Evolutionary conservation across 2,329 filamentous ascomycete genomes (phyloP).

Genomic region (Alternaria brassicae): DNA sequence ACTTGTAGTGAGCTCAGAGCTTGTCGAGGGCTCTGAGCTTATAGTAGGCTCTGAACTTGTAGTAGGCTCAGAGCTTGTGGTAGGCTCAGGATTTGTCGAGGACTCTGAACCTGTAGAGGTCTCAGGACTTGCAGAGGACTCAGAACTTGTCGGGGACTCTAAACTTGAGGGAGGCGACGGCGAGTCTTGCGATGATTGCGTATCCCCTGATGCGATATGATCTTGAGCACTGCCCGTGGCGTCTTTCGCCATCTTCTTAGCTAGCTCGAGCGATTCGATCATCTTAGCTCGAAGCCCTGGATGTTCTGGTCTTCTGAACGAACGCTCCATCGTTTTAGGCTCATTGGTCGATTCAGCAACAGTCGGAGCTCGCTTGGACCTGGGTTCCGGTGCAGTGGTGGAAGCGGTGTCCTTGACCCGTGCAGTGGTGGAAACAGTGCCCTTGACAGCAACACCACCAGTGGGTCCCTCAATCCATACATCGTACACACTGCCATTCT

Average conservation of each 20-base stretch:
- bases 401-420: too few species aligned
- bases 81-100: not conserved
- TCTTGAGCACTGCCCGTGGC: not conserved
- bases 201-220: not conserved
- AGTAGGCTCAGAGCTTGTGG: not conserved
- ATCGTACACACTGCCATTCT: constrained; percentile 38
- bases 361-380: not conserved
- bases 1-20: not conserved
- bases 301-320: not conserved
- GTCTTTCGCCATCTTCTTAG: not conserved
- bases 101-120: not conserved
- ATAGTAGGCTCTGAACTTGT: not conserved
- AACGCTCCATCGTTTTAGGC: not conserved
- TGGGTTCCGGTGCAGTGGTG: too few species aligned
- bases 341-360: not conserved
- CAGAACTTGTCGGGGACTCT: not conserved
- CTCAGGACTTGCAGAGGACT: not conserved
- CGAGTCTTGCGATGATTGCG: not conserved
- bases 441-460: constrained; percentile 56
- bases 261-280: not conserved
- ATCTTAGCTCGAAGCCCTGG: not conserved
- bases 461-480: constrained; percentile 53
- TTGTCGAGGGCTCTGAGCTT: not conserved
- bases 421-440: constrained; percentile 34
- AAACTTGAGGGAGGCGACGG: not conserved